Evolutionary conservation across 2,329 filamentous ascomycete species (phyloP), one percentile per base, ranked within the genome.

Genomic region (Phialophora expanda): DNA sequence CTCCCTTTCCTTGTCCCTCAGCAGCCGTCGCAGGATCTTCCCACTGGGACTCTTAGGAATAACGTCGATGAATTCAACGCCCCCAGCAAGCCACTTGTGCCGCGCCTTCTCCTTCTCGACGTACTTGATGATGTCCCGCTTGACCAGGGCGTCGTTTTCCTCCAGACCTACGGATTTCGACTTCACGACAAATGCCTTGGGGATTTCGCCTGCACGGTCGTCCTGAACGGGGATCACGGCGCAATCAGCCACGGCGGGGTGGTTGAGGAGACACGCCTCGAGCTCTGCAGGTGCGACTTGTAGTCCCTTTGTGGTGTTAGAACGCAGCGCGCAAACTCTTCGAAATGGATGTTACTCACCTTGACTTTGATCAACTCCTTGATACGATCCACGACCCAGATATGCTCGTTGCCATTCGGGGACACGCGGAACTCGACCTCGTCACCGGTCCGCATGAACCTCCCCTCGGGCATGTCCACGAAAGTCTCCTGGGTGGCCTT

Each of bases 261-360:
- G 91, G 0, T 87, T 85, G 14, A 96, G 86, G 4, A 96, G 82
- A 73, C 92, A 90, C 1, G 90, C 89, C 78, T 96, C 91, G 1
- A 96, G 85, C 75, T 95, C 91, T 1, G 91, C 91, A 0, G 91
- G 91, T 0, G 91, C 90, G 24, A 95, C 91, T 87, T 95, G 91
- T 66, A 89, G 82, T 64, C 91, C 92, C 87, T 92, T 78, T 22
- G 26, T 46, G 22, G n/a, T 50, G 32, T 61, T 28, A 65, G 63
- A 58, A 17, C 12, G 24, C 20, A 57, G 20, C 17, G 26, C 12
- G 14, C 9, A 54, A 56, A 61, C 28, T 34, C 0, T n/a, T n/a
- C 2, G 6, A n/a, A n/a, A 44, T 34, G 7, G 82, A 85, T 69
- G 78, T 14, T 61, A 74, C 76, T 22, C 79, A 89, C 88, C 82